Evolutionary conservation across 2,329 filamentous ascomycete species (phyloP).

Genomic region (Paradendryphiella salina): DNA sequence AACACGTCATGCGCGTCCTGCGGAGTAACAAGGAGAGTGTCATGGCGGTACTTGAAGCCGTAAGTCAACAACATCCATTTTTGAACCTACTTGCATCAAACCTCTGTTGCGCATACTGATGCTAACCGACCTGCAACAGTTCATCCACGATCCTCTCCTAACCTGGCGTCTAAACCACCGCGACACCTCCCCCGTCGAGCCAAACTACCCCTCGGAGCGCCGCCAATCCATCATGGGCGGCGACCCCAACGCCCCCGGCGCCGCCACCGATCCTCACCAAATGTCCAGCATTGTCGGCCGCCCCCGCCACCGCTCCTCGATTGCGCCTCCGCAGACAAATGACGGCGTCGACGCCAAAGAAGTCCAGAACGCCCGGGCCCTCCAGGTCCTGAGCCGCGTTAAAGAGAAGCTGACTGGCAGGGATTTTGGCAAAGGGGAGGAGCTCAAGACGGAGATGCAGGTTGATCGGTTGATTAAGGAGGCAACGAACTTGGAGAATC

Average conservation of each 20-base stretch:
- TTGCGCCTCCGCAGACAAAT: conserved; percentile 31
- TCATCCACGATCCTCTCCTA: conserved; percentile 98
- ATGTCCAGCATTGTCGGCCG: conserved; percentile 39
- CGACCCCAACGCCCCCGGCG: conserved; percentile 15
- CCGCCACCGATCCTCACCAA: conserved; percentile 20
- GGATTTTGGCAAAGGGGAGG: conserved; percentile 79
- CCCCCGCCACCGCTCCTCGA: conserved; percentile 43
- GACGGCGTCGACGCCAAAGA: conserved; percentile 61
- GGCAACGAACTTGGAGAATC: conserved; percentile 93
- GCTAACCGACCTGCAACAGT: conserved; percentile 57
- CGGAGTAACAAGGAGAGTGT: conserved; percentile 97
- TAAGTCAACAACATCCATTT: conserved; percentile 59
- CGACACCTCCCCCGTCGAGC: conserved; percentile 60
- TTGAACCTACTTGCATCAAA: no score
- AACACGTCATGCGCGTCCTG: conserved; percentile 96
- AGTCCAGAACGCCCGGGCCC: conserved; percentile 86
- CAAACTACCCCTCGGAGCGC: conserved; percentile 64
- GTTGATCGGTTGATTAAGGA: conserved; percentile 94
- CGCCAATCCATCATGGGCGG: conserved; percentile 62
- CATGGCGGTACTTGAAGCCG: conserved; percentile 96
- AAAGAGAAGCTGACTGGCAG: conserved; percentile 93
- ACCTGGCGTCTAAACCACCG: conserved; percentile 83
- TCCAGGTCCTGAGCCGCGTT: conserved; percentile 89
- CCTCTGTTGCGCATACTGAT: no score
- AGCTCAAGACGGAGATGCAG: conserved; percentile 82